Evolutionary conservation across 495 filamentous ascomycete genomes (phyloP).

Genomic region (Daldinia vernicosa): DNA sequence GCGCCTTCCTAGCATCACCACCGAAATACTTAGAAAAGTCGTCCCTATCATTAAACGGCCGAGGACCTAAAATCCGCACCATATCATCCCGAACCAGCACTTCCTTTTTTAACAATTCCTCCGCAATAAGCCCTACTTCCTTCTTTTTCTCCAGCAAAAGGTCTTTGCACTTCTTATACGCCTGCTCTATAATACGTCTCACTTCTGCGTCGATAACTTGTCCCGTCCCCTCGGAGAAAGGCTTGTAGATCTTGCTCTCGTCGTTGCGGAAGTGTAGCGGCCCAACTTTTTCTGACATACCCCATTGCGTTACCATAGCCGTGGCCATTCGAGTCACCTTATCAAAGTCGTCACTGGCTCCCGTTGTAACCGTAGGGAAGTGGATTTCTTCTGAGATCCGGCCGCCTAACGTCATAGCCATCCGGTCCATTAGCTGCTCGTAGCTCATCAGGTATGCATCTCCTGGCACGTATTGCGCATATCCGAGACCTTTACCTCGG

Average conservation of each 20-base stretch:
- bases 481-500: constrained; percentile 91
- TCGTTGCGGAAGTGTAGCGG: constrained; percentile 88
- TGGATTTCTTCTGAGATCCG: constrained; percentile 94
- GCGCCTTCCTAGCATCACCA: constrained; percentile 48
- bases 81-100: constrained; percentile 90
- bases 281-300: constrained; percentile 93
- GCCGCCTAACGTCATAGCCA: constrained; percentile 98
- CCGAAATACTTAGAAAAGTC: constrained; percentile 96
- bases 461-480: constrained; percentile 94
- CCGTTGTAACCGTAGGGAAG: constrained; percentile 94
- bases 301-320: constrained; percentile 96
- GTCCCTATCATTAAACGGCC: constrained; percentile 81
- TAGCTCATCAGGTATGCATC: constrained; percentile 95
- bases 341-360: constrained; percentile 96
- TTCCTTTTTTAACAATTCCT: constrained; percentile 93
- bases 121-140: constrained; percentile 87
- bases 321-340: constrained; percentile 97
- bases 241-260: constrained; percentile 84
- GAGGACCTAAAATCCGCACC: constrained; percentile 82
- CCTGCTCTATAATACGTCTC: constrained; percentile 85
- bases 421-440: constrained; percentile 97
- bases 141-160: constrained; percentile 85
- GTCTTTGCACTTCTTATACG: constrained; percentile 87
- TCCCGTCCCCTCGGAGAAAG: constrained; percentile 93
- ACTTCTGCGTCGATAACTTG: constrained; percentile 92